Evolutionary conservation across 495 filamentous ascomycete species (phyloP).

Genomic region (Talaromyces stipitatus): DNA sequence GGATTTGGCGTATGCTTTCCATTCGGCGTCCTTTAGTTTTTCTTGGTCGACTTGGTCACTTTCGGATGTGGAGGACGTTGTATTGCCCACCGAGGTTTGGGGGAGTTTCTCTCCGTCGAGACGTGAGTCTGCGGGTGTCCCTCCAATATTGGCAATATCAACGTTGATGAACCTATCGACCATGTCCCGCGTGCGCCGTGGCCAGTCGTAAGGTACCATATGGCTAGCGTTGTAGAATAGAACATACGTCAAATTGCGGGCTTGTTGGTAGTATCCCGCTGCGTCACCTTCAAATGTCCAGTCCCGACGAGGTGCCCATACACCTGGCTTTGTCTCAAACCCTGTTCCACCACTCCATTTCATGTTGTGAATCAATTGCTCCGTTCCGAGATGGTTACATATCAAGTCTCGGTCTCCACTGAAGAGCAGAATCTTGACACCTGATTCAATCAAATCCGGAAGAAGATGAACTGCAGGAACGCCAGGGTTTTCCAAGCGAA

Average conservation of each 20-base stretch:
- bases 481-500: constrained; percentile 55
- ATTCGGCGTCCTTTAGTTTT: constrained; percentile 77
- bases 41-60: constrained; percentile 66
- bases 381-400: constrained; percentile 94
- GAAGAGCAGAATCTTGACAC: constrained; percentile 76
- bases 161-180: constrained; percentile 93
- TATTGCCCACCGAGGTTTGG: constrained; percentile 80
- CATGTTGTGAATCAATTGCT: constrained; percentile 84
- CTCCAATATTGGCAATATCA: constrained; percentile 87
- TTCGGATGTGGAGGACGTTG: constrained; percentile 58
- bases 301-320: constrained; percentile 81
- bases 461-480: constrained; percentile 66
- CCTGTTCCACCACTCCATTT: constrained; percentile 84
- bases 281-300: constrained; percentile 92
- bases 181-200: constrained; percentile 88
- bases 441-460: constrained; percentile 61
- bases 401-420: constrained; percentile 91
- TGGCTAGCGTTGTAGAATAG: constrained; percentile 92
- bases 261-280: constrained; percentile 88
- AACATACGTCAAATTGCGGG: constrained; percentile 91
- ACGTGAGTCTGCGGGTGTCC: constrained; percentile 69
- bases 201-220: constrained; percentile 95
- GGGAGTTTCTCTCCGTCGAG: constrained; percentile 85
- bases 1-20: constrained; percentile 86
- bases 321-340: constrained; percentile 83